phyloP scores from a whole-genome alignment of 371 early-diverging fungal species.

The Mortierella sp. region DNA sequence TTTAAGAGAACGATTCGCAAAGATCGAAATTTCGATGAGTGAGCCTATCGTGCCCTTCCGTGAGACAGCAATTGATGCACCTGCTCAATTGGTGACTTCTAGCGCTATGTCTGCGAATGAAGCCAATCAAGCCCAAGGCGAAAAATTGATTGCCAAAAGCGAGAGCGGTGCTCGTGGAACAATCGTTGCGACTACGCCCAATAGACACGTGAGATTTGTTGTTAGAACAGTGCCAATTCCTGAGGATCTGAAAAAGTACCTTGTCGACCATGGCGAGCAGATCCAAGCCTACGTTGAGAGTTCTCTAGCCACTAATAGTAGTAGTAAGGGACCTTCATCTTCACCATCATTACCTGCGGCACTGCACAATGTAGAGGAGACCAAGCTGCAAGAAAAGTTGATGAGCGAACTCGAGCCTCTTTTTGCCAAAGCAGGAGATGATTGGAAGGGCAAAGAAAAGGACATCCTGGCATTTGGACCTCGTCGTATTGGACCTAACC shows the following conservation, averaged over 20 bases:
- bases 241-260: slow-evolving; percentile 68
- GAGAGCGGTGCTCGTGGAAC: slow-evolving; percentile 75
- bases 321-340: neutral
- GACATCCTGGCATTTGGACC: slow-evolving; percentile 85
- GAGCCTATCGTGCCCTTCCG: slow-evolving; percentile 98
- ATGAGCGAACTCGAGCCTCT: slow-evolving; percentile 27
- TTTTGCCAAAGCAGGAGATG: slow-evolving; percentile 58
- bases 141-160: slow-evolving; percentile 43
- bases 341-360: neutral
- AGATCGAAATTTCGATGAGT: slow-evolving; percentile 93
- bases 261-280: slow-evolving; percentile 70
- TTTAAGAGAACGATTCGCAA: slow-evolving; percentile 92
- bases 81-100: slow-evolving; percentile 40
- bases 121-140: slow-evolving; percentile 58
- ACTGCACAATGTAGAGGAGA: slow-evolving; percentile 12
- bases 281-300: slow-evolving; percentile 74
- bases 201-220: slow-evolving; percentile 78
- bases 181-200: slow-evolving; percentile 73
- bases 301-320: slow-evolving; percentile 14
- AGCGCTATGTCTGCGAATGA: slow-evolving; percentile 49
- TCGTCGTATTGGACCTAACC: slow-evolving; percentile 89
- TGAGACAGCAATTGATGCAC: slow-evolving; percentile 80
- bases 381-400: slow-evolving; percentile 29
- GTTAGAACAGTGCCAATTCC: slow-evolving; percentile 90
- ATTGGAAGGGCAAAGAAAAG: slow-evolving; percentile 57